Evolutionary conservation across 1,139 yeast genomes (phyloP), one percentile per base, ranked within the genome.

Genomic region (Geotrichum histeridarum): DNA sequence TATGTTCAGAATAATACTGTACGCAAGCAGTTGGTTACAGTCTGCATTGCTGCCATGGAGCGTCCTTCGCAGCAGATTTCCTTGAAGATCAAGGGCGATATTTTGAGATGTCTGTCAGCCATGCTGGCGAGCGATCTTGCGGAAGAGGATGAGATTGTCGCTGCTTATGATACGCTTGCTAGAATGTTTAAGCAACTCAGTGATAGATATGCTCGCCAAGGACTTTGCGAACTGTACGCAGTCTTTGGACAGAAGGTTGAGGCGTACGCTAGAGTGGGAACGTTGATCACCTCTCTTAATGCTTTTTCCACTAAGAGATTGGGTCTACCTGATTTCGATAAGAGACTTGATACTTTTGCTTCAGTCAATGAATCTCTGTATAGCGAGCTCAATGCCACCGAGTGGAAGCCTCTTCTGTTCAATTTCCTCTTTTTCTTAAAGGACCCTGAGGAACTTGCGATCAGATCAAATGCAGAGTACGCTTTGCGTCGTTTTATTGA

Each of bases 321-420:
- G 58, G 84, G 81, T 46, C 89, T 86, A 60, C 84, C 87, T 43
- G 95, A 94, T 70, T 93, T 84, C 68, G 93, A 83, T 57, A 78
- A 78, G 56, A 77, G 96, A 55, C 72, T 91, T 48, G 74, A 77
- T 7, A 89, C 94, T 0, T 93, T 81, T 68, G 79, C 81, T 53
- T 65, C 64, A 18, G 74, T 94, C 55, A 86, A 83, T 60, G 95
- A 88, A 59, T 68, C 67, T 0, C 44, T 60, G 6, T 87, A 77
- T 65, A 14, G 53, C 1, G 58, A 67, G 0, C 70, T 86, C 12
- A 67, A 78, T 0, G 73, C 81, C 0, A 57, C 69, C 2, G 90
- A 89, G 63, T 94, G 99, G 99, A 64, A 80, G 8, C 97, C 97
- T 1, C 64, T 94, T 2, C 58, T 93, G 39, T 79, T 84, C 66